These are phyloP conservation scores for Venturia nashicola DNA, from an alignment of 2,329 filamentous ascomycete genomes.

Conservation along the genomic window DNA sequence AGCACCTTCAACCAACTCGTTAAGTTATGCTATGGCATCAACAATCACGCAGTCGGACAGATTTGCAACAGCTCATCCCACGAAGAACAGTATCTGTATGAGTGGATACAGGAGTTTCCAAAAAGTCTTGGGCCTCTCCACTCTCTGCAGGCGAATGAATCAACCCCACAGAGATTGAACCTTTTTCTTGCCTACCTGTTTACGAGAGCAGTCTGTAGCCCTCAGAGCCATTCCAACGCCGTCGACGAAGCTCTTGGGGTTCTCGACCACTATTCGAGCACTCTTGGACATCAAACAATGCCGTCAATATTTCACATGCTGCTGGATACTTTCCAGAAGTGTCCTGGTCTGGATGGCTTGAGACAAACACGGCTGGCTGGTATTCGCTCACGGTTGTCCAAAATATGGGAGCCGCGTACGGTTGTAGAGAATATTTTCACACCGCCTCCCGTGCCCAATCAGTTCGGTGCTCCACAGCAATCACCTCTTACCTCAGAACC, in stretches of 20 bases:
- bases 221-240: not conserved
- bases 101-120: slow-evolving; percentile 15
- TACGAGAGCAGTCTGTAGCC: not conserved
- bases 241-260: slow-evolving; percentile 4
- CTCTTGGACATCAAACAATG: slow-evolving; percentile 17
- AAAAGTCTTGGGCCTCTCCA: not conserved
- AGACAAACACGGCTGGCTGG: slow-evolving; percentile 6
- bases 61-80: not conserved
- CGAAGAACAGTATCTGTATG: slow-evolving; percentile 6
- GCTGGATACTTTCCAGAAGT: not conserved
- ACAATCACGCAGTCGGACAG: not conserved
- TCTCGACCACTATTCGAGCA: slow-evolving; percentile 13
- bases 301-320: slow-evolving; percentile 14
- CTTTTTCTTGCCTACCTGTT: slow-evolving; percentile 7
- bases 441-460: not conserved
- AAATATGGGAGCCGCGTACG: slow-evolving; percentile 7
- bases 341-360: not conserved
- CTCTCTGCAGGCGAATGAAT: not conserved
- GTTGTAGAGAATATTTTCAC: not conserved
- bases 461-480: not conserved
- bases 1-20: slow-evolving; percentile 15
- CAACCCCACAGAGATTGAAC: slow-evolving; percentile 6
- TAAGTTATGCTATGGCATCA: slow-evolving; percentile 2
- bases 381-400: slow-evolving; percentile 11
- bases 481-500: not conserved